phyloP scores from a whole-genome alignment of 2,329 filamentous ascomycete genomes.

The Exophiala mesophila region DNA sequence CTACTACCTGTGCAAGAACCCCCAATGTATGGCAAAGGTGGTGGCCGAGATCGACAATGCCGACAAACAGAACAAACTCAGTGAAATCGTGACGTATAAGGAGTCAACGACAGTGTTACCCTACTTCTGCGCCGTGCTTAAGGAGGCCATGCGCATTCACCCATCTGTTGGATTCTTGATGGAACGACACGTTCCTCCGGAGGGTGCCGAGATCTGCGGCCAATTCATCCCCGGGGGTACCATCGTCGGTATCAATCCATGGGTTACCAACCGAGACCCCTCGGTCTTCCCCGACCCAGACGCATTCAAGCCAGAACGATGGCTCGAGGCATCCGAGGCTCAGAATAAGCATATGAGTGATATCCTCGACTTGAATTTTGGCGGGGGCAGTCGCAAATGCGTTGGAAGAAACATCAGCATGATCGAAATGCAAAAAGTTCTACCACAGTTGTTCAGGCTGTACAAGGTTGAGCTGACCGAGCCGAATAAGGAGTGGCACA shows the following conservation, averaged over 20 bases:
- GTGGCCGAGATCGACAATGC: slow-evolving; percentile 20
- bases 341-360: slow-evolving; percentile 33
- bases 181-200: slow-evolving; percentile 25
- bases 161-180: slow-evolving; percentile 27
- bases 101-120: slow-evolving; percentile 26
- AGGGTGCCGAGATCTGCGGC: slow-evolving; percentile 18
- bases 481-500: slow-evolving; percentile 23
- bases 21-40: slow-evolving; percentile 28
- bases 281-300: slow-evolving; percentile 22
- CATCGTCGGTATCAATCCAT: slow-evolving; percentile 26
- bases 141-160: slow-evolving; percentile 24
- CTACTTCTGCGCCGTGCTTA: slow-evolving; percentile 17
- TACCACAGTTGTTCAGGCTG: slow-evolving; percentile 23
- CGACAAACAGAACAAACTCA: slow-evolving; percentile 14
- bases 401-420: slow-evolving; percentile 26
- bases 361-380: slow-evolving; percentile 38
- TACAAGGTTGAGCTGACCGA: slow-evolving; percentile 19
- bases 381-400: slow-evolving; percentile 46
- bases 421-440: slow-evolving; percentile 26
- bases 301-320: slow-evolving; percentile 28
- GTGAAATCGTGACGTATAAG: slow-evolving; percentile 17
- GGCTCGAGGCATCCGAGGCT: slow-evolving; percentile 28
- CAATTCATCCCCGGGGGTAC: slow-evolving; percentile 19
- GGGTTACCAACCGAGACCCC: slow-evolving; percentile 27
- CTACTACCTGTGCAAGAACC: slow-evolving; percentile 66